Percentiles rank a stretch among this genome's conserved stretches.
Conservation (phyloP, 2,329 filamentous ascomycete genomes). For the Colletotrichum theobromicola region DNA sequence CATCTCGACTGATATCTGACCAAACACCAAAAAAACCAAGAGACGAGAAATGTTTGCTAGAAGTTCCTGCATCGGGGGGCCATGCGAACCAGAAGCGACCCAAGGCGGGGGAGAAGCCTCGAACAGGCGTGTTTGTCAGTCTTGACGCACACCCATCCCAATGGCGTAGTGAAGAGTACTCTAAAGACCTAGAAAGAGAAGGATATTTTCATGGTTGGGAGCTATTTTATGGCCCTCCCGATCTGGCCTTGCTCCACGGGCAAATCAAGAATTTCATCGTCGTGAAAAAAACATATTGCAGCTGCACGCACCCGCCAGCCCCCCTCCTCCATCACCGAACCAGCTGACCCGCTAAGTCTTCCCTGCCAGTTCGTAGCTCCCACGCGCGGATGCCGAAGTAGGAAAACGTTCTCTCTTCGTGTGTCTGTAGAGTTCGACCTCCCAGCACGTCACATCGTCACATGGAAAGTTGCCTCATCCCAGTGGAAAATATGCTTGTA, state of each 20-base stretch:
- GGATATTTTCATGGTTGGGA: neutral
- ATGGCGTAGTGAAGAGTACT: neutral
- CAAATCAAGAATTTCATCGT: neutral
- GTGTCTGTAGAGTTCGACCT: no score
- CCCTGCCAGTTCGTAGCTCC: no score
- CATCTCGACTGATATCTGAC: neutral
- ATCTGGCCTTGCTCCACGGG: neutral
- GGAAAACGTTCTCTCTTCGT: neutral
- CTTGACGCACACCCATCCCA: neutral
- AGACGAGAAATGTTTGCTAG: neutral
- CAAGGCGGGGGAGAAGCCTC: neutral
- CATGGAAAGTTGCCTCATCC: neutral
- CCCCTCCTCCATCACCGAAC: neutral
- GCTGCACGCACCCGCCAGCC: neutral
- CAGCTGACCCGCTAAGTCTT: no score
- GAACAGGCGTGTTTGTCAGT: neutral
- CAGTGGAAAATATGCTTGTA: neutral
- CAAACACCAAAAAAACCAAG: neutral
- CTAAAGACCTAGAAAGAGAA: neutral
- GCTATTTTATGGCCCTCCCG: neutral
- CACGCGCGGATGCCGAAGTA: neutral
- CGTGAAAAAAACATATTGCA: neutral
- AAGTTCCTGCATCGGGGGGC: neutral
- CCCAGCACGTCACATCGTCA: no score
- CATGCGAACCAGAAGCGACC: neutral